These are phyloP conservation scores for Tricholoma hemisulphureum DNA, from an alignment of 768 basidiomycete genomes.

Conservation along the genomic window DNA sequence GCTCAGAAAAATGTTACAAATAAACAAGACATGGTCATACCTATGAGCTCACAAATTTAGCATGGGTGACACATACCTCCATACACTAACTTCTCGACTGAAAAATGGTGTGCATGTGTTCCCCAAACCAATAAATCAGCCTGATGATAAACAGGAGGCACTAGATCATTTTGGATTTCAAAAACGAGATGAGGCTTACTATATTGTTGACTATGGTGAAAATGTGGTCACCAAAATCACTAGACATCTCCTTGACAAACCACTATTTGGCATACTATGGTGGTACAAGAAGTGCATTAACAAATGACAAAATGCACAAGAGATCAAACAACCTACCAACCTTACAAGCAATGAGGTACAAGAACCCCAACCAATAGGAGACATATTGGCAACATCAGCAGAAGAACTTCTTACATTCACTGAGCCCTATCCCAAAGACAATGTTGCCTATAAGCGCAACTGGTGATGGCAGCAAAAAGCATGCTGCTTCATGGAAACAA, in stretches of 20 bases:
- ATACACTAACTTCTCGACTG: neutral
- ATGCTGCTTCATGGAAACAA: neutral
- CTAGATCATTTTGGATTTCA: neutral
- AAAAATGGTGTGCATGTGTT: neutral
- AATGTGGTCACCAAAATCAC: neutral
- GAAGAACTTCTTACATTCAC: neutral
- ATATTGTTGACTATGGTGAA: slow-evolving; percentile 9
- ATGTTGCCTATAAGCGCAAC: neutral
- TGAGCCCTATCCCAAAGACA: slow-evolving; percentile 1
- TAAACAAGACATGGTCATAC: no score
- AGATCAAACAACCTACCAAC: neutral
- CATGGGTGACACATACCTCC: neutral
- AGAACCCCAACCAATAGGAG: neutral
- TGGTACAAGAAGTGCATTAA: slow-evolving; percentile 2
- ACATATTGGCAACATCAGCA: neutral
- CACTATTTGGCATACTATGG: neutral
- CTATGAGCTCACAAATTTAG: neutral
- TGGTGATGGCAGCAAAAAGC: neutral
- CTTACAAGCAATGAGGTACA: neutral
- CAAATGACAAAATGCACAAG: neutral
- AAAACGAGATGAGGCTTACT: slow-evolving; percentile 1
- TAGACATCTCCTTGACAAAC: neutral
- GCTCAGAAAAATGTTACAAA: neutral
- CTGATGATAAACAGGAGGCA: neutral
- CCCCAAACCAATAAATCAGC: neutral